Evolutionary conservation across 305 asterid genomes (phyloP).

Genomic region (Nicotiana rustica): DNA sequence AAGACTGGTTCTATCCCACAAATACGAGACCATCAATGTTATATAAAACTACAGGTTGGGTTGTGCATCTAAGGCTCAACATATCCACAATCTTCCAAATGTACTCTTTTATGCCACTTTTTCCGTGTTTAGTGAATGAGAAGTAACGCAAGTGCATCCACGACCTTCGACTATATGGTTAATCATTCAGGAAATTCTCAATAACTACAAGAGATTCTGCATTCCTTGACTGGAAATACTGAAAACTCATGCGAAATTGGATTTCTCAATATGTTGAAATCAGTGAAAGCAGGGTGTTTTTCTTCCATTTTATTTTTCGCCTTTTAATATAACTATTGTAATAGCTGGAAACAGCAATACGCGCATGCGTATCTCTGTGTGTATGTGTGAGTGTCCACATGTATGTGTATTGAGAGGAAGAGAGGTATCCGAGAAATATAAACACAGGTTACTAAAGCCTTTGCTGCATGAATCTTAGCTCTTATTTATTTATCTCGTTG

Average conservation of each 20-base stretch:
- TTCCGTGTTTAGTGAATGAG: neutral
- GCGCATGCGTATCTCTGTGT: neutral
- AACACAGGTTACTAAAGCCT: neutral
- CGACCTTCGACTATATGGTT: neutral
- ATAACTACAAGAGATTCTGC: neutral
- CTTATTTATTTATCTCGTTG: neutral
- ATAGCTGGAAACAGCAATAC: neutral
- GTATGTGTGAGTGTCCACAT: neutral
- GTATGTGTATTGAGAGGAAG: slow-evolving; percentile 23
- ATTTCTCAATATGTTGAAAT: neutral
- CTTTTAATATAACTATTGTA: neutral
- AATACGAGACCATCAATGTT: neutral
- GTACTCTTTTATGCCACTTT: neutral
- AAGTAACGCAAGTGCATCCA: neutral
- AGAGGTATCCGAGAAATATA: neutral
- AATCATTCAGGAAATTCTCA: neutral
- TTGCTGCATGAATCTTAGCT: neutral
- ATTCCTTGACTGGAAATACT: neutral
- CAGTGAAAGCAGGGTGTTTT: neutral
- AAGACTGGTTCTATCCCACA: neutral
- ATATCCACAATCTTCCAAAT: neutral
- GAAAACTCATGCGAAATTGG: neutral
- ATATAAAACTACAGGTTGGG: neutral
- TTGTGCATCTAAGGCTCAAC: neutral
- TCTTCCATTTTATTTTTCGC: neutral